A percentile compares a stretch with the other conserved stretches of the same genome.
Evolutionary conservation across 768 basidiomycete species (phyloP).

Genomic region (Leccinum aurantiacum): DNA sequence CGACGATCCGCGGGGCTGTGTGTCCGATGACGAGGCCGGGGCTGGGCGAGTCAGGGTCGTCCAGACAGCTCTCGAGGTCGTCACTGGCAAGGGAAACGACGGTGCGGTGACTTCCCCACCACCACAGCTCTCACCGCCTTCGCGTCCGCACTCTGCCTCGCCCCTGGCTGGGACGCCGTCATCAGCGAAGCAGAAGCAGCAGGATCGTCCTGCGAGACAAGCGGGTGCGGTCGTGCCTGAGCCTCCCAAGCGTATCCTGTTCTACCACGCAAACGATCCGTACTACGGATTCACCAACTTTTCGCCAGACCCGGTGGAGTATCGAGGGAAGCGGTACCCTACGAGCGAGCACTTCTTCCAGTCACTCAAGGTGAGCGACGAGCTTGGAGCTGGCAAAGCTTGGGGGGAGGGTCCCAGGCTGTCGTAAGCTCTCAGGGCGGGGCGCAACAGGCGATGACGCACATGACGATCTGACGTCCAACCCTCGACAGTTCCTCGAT

Average conservation of each 20-base stretch:
- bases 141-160: slow-evolving; percentile 24
- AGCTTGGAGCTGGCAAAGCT: not conserved
- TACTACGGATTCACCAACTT: slow-evolving; percentile 46
- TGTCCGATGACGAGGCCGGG: slow-evolving; percentile 29
- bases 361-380: slow-evolving; percentile 39
- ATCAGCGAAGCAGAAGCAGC: slow-evolving; percentile 10
- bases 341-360: slow-evolving; percentile 52
- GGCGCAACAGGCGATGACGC: slow-evolving; percentile 11
- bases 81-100: slow-evolving; percentile 8
- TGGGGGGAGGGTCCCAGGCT: not conserved
- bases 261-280: slow-evolving; percentile 33
- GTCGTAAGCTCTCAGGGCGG: not conserved
- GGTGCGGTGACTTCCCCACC: slow-evolving; percentile 4
- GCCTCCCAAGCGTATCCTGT: slow-evolving; percentile 30
- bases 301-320: slow-evolving; percentile 42
- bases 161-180: slow-evolving; percentile 13
- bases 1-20: slow-evolving; percentile 27
- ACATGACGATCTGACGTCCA: slow-evolving; percentile 16
- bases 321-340: slow-evolving; percentile 39
- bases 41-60: slow-evolving; percentile 25
- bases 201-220: not conserved
- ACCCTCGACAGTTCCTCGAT: slow-evolving; percentile 32
- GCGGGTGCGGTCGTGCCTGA: not conserved
- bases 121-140: slow-evolving; percentile 7
- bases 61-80: slow-evolving; percentile 27